A percentile compares a stretch with the other conserved stretches of the same genome.
Conservation (phyloP, 805 yeast genomes). For the Wickerhamiella parazyma region DNA sequence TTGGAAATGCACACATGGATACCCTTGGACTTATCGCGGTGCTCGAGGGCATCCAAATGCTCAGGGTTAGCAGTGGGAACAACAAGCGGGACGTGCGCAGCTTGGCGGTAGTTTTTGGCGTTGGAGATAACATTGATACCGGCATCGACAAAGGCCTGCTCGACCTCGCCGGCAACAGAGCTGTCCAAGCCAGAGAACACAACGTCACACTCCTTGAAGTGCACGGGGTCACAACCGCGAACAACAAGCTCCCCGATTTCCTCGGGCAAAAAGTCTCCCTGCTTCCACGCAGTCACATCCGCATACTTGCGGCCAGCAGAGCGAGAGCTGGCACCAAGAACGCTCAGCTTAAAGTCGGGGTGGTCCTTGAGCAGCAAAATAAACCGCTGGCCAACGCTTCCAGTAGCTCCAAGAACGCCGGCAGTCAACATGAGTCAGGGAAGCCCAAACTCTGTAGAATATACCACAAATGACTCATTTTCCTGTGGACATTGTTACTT, state of each 20-base stretch:
- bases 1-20: constrained; percentile 89
- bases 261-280: constrained; percentile 68
- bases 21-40: constrained; percentile 44
- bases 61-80: constrained; percentile 94
- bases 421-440: constrained; percentile 10
- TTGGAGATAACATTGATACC: constrained; percentile 83
- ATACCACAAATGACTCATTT: not conserved
- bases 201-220: constrained; percentile 79
- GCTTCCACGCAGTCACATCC: constrained; percentile 91
- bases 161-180: constrained; percentile 86
- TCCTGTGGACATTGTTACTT: no score
- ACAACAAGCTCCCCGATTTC: constrained; percentile 50
- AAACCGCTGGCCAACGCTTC: constrained; percentile 94
- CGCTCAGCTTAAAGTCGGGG: constrained; percentile 76
- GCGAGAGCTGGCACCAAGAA: constrained; percentile 83
- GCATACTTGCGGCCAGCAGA: constrained; percentile 82
- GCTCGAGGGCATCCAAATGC: constrained; percentile 57
- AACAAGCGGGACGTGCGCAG: constrained; percentile 71
- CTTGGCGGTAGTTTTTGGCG: constrained; percentile 92
- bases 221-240: constrained; percentile 60
- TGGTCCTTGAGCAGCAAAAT: constrained; percentile 71
- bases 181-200: constrained; percentile 92
- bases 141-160: constrained; percentile 63
- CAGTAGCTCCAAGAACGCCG: constrained; percentile 97
- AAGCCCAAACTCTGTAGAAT: not conserved